phyloP scores from a whole-genome alignment of 768 basidiomycete genomes.

The Porphyrellus cyaneotinctus region DNA sequence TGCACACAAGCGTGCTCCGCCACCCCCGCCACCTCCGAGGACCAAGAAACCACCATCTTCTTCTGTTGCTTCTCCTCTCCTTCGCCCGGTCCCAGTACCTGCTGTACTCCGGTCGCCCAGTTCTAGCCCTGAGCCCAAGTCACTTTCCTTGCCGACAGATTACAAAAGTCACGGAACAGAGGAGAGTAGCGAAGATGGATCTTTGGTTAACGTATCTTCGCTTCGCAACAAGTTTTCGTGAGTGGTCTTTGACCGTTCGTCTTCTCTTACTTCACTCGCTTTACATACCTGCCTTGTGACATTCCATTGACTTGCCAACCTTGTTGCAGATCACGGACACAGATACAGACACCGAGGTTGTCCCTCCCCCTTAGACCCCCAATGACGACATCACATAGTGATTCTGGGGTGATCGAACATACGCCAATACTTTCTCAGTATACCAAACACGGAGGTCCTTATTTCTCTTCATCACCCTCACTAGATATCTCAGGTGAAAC shows the following conservation, averaged over 20 bases:
- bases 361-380: conserved; percentile 12
- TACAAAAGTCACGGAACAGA: background rate
- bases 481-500: conserved; percentile 3
- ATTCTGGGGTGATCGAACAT: conserved; percentile 12
- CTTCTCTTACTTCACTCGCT: background rate
- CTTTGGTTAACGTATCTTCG: conserved; percentile 34
- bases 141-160: background rate
- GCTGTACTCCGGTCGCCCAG: conserved; percentile 19
- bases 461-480: conserved; percentile 2
- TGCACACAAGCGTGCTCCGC: conserved; percentile 48
- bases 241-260: conserved; percentile 26
- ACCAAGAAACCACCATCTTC: conserved; percentile 35
- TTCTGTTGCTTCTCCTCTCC: conserved; percentile 44
- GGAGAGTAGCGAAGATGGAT: conserved; percentile 16
- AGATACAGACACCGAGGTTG: conserved; percentile 1
- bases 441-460: conserved; percentile 4
- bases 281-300: background rate
- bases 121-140: conserved; percentile 19
- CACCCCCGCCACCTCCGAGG: conserved; percentile 49
- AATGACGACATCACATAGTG: conserved; percentile 20
- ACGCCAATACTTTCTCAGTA: conserved; percentile 18
- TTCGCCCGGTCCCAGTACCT: conserved; percentile 48
- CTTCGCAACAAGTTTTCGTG: conserved; percentile 47
- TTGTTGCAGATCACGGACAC: conserved; percentile 10
- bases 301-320: background rate